These are phyloP conservation scores for Porphyrellus cyaneotinctus DNA, from an alignment of 768 basidiomycete species.

Conservation along the genomic window DNA sequence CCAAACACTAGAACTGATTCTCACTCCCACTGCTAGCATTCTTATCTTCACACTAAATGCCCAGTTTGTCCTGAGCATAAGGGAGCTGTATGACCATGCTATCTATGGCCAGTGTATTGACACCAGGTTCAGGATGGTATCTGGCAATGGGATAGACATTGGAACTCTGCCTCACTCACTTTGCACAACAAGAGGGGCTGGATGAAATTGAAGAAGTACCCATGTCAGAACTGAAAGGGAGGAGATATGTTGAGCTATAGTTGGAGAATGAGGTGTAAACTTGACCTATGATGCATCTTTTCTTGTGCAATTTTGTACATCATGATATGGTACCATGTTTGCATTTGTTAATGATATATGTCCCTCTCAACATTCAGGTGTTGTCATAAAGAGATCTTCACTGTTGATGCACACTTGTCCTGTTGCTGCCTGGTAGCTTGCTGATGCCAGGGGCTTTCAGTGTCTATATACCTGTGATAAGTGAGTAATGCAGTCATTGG, in stretches of 20 bases:
- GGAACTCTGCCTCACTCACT: background rate
- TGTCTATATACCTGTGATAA: too few relatives aligned
- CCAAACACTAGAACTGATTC: background rate
- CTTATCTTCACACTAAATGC: conserved; percentile 1
- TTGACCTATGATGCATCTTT: background rate
- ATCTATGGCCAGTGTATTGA: background rate
- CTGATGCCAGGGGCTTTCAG: too few relatives aligned
- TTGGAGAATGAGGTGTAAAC: too few relatives aligned
- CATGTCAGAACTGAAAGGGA: background rate
- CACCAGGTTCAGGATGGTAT: conserved; percentile 1
- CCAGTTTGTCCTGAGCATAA: conserved; percentile 5
- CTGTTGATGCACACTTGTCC: too few relatives aligned
- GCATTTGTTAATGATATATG: too few relatives aligned
- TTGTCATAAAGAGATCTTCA: too few relatives aligned
- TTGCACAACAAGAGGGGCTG: background rate
- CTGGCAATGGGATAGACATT: background rate
- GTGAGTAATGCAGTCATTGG: too few relatives aligned
- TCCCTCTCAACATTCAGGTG: too few relatives aligned
- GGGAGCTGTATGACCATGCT: background rate
- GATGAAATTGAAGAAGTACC: background rate
- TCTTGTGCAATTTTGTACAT: background rate
- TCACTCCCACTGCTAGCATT: background rate
- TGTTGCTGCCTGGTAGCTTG: too few relatives aligned
- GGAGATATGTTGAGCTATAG: too few relatives aligned
- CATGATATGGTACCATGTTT: too few relatives aligned